Percentiles rank a stretch among this genome's conserved stretches.
Evolutionary conservation across 305 asterid genomes (phyloP).

Genomic region (Vinca major): DNA sequence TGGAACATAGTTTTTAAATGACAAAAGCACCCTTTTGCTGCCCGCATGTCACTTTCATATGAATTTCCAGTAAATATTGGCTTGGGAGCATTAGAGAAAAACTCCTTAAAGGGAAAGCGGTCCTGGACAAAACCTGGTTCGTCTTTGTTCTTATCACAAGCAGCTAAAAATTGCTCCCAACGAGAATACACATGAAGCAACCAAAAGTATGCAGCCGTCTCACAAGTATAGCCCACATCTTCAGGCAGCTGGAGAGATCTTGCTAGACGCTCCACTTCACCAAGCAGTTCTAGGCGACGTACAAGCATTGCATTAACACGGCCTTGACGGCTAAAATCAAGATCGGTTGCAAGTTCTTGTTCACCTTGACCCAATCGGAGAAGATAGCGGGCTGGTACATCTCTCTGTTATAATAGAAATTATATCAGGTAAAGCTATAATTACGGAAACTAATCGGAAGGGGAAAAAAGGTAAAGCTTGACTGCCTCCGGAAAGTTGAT

Average conservation of each 20-base stretch:
- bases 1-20: constrained; percentile 90
- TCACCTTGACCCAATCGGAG: constrained; percentile 99
- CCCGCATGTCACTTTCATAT: constrained; percentile 74
- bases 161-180: constrained; percentile 86
- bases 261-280: constrained; percentile 94
- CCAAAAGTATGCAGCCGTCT: constrained; percentile 97
- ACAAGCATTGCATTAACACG: constrained; percentile 99
- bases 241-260: constrained; percentile 83
- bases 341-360: constrained; percentile 96
- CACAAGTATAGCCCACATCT: constrained; percentile 97
- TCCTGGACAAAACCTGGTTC: constrained; percentile 64
- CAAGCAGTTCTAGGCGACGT: constrained; percentile 80
- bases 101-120: constrained; percentile 88
- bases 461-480: not conserved
- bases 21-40: constrained; percentile 88
- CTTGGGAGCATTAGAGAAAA: constrained; percentile 65
- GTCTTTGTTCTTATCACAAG: constrained; percentile 59
- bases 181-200: constrained; percentile 94
- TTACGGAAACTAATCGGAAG: not conserved
- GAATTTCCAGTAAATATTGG: constrained; percentile 67
- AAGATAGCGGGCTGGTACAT: constrained; percentile 95
- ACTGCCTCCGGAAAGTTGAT: not conserved
- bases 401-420: constrained; percentile 47
- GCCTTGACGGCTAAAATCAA: constrained; percentile 97
- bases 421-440: not conserved